Percentiles rank a stretch among this genome's conserved stretches.
Evolutionary conservation across 2,329 filamentous ascomycete species (phyloP).

Genomic region (Fusarium bulbicola): DNA sequence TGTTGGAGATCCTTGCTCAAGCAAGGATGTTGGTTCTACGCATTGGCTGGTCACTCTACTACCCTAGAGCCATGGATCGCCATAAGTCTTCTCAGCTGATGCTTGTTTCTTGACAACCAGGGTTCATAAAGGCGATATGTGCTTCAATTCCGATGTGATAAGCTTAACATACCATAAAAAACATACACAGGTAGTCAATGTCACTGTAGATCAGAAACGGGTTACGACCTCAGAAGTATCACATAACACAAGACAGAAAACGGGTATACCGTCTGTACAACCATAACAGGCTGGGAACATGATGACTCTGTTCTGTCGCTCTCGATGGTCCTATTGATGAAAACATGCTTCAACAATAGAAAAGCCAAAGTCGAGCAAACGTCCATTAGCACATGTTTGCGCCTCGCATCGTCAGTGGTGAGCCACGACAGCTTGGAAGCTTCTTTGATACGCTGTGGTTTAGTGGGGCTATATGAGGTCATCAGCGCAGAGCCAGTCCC

Average conservation of each 20-base stretch:
- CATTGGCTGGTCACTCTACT: background rate
- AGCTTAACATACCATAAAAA: background rate
- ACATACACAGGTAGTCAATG: background rate
- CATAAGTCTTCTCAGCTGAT: background rate
- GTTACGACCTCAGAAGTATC: background rate
- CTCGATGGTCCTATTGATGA: background rate
- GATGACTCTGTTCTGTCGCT: too few relatives aligned
- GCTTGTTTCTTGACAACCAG: background rate
- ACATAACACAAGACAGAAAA: background rate
- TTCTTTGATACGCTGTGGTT: background rate
- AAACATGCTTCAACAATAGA: background rate
- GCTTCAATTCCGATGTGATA: background rate
- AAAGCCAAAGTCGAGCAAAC: background rate
- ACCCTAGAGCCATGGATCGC: background rate
- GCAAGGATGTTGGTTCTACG: background rate
- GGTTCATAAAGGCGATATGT: background rate
- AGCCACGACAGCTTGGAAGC: background rate
- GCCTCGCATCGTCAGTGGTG: background rate
- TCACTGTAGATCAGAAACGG: background rate
- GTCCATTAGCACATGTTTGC: background rate
- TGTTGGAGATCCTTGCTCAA: background rate
- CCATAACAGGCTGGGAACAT: background rate
- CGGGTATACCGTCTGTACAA: background rate
- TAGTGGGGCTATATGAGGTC: constrained; percentile 45
- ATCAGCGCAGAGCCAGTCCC: constrained; percentile 30